Evolutionary conservation across 2,329 filamentous ascomycete species (phyloP).

Genomic region (Bipolaris sorokiniana): DNA sequence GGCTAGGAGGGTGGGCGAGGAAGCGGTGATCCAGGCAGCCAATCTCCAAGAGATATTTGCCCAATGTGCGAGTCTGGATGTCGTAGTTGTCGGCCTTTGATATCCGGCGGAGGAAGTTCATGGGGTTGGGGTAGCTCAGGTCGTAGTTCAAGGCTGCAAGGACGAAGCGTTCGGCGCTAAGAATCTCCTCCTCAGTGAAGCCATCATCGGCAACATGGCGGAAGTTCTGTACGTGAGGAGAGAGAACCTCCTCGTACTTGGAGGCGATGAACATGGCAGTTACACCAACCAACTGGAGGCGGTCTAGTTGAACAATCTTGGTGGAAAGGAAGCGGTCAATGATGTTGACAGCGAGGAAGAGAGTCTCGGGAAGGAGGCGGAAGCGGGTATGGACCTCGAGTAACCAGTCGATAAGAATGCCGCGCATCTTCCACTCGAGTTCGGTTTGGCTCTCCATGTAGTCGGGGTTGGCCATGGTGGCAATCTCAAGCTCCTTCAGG

Average conservation of each 20-base stretch:
- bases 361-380: slow-evolving; percentile 90
- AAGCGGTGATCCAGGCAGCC: slow-evolving; percentile 94
- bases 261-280: slow-evolving; percentile 99
- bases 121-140: slow-evolving; percentile 97
- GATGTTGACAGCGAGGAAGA: slow-evolving; percentile 97
- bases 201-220: slow-evolving; percentile 95
- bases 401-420: slow-evolving; percentile 96
- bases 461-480: slow-evolving; percentile 82
- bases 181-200: slow-evolving; percentile 91
- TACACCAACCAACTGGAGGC: slow-evolving; percentile 93
- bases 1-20: slow-evolving; percentile 86
- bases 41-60: slow-evolving; percentile 98
- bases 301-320: slow-evolving; percentile 95
- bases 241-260: slow-evolving; percentile 98
- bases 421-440: slow-evolving; percentile 97
- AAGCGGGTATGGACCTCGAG: slow-evolving; percentile 98
- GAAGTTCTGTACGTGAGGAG: slow-evolving; percentile 96
- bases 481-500: slow-evolving; percentile 81
- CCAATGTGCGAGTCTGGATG: slow-evolving; percentile 94
- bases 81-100: slow-evolving; percentile 99
- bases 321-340: slow-evolving; percentile 96
- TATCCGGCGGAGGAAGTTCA: slow-evolving; percentile 99
- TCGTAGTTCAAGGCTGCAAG: slow-evolving; percentile 92
- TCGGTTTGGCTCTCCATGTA: slow-evolving; percentile 97
- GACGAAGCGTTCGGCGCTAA: slow-evolving; percentile 95